phyloP scores from a whole-genome alignment of 306 rosid genomes.

The Dalbergia oliveri region DNA sequence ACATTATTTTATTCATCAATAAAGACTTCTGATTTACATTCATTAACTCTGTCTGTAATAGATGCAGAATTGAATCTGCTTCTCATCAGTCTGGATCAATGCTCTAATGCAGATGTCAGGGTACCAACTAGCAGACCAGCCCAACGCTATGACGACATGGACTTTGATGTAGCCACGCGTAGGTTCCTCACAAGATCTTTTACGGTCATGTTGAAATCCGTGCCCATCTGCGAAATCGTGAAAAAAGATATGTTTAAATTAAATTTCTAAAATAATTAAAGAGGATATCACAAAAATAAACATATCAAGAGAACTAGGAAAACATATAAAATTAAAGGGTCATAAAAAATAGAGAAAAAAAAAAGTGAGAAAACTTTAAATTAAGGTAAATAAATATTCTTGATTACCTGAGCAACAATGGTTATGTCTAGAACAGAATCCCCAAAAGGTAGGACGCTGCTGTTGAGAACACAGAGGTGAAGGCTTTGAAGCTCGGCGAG shows the following conservation, averaged over 20 bases:
- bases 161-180: conserved; percentile 56
- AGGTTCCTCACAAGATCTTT: conserved; percentile 59
- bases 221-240: conserved; percentile 60
- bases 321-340: no score
- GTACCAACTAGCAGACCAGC: background rate
- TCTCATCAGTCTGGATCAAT: background rate
- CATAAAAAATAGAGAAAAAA: no score
- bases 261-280: background rate
- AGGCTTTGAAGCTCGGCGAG: conserved; percentile 64
- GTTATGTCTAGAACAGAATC: conserved; percentile 57
- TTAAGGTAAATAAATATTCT: background rate
- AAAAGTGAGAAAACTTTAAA: background rate
- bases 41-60: no score
- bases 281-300: background rate
- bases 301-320: no score
- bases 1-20: no score
- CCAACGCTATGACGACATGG: background rate
- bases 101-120: background rate
- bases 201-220: conserved; percentile 55
- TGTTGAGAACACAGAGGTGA: conserved; percentile 55
- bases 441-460: conserved; percentile 55
- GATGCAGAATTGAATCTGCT: background rate
- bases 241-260: background rate
- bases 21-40: no score
- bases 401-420: conserved; percentile 68